Conservation (phyloP, 1,284 basidiomycete genomes). For the Farysia itapuensis region DNA sequence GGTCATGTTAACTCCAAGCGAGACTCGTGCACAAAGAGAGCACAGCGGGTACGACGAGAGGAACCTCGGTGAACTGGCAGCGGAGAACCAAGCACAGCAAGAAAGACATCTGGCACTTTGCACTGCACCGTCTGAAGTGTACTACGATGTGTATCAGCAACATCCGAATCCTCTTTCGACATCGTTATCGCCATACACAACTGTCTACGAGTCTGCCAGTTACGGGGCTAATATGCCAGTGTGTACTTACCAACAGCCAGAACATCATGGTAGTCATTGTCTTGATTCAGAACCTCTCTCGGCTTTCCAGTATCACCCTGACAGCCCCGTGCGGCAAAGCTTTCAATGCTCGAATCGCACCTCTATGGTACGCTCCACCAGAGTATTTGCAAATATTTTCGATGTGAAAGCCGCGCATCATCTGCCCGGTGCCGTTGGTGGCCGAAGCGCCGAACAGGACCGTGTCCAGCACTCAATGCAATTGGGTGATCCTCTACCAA, state of each 20-base stretch:
- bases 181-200: slow-evolving; percentile 16
- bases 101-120: slow-evolving; percentile 28
- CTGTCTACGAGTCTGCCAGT: slow-evolving; percentile 4
- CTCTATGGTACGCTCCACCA: no score
- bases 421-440: slow-evolving; percentile 17
- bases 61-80: slow-evolving; percentile 29
- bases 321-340: no score
- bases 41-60: slow-evolving; percentile 43
- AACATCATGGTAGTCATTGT: no score
- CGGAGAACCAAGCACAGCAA: slow-evolving; percentile 31
- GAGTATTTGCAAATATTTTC: no score
- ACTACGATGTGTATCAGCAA: slow-evolving; percentile 12
- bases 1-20: no score
- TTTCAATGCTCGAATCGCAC: no score
- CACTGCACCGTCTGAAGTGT: slow-evolving; percentile 22
- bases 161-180: slow-evolving; percentile 3
- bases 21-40: no score
- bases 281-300: no score
- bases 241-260: no score
- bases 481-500: slow-evolving; percentile 32
- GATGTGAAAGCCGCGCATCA: slow-evolving; percentile 39
- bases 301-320: no score
- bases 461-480: slow-evolving; percentile 1
- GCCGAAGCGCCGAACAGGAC: background rate
- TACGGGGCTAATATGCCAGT: no score